phyloP scores from a whole-genome alignment of 768 basidiomycete species.

The Chalciporus piperatus region DNA sequence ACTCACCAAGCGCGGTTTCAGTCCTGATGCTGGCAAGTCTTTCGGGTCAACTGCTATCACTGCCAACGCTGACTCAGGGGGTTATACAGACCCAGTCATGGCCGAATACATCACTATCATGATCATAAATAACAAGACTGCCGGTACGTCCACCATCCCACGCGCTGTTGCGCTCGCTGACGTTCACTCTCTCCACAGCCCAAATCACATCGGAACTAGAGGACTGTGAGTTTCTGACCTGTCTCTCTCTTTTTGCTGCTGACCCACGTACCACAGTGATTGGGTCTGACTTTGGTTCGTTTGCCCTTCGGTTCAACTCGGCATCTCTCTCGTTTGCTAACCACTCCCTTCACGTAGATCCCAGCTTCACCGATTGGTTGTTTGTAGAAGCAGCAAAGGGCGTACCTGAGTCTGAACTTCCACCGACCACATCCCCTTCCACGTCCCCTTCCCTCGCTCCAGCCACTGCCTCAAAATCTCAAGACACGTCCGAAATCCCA shows the following conservation, averaged over 20 bases:
- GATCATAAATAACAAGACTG: conserved; percentile 89
- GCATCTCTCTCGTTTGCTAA: conserved; percentile 6
- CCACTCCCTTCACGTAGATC: conserved; percentile 43
- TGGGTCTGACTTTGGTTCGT: conserved; percentile 77
- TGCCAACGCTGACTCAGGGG: conserved; percentile 8
- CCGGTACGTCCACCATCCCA: conserved; percentile 45
- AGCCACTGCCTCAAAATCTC: conserved; percentile 24
- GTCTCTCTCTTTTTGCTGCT: conserved; percentile 9
- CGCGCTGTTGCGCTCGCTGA: conserved; percentile 3
- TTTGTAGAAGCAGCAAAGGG: conserved; percentile 79
- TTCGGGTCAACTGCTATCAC: conserved; percentile 3
- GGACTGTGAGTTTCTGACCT: conserved; percentile 51
- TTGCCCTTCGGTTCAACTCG: conserved; percentile 1
- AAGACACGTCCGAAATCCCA: conserved; percentile 29
- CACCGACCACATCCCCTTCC: conserved; percentile 30
- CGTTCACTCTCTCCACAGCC: conserved; percentile 37
- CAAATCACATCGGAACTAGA: conserved; percentile 88
- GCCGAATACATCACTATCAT: conserved; percentile 94
- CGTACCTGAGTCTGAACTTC: conserved; percentile 48
- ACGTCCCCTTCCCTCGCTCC: conserved; percentile 16
- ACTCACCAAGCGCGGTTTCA: conserved; percentile 71
- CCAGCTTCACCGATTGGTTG: conserved; percentile 85
- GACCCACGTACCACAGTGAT: conserved; percentile 45
- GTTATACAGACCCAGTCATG: conserved; percentile 73
- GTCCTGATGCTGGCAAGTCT: conserved; percentile 66